Conservation (phyloP, 495 filamentous ascomycete species). For the Terfezia boudieri region DNA sequence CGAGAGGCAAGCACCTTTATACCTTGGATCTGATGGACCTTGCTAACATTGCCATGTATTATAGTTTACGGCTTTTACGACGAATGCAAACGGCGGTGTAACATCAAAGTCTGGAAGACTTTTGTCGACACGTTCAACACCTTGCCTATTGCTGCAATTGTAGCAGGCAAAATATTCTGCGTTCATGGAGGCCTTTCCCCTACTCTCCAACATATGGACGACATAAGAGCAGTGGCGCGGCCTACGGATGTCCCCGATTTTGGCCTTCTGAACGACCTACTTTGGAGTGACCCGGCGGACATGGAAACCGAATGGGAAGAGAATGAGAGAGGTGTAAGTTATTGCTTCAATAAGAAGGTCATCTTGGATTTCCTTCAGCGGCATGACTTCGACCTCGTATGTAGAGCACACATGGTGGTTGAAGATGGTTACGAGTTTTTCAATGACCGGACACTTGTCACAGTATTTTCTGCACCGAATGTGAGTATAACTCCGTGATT, state of each 20-base stretch:
- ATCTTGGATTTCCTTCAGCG: slow-evolving; percentile 88
- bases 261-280: slow-evolving; percentile 79
- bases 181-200: slow-evolving; percentile 93
- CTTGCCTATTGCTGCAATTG: slow-evolving; percentile 85
- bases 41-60: not conserved
- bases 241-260: slow-evolving; percentile 98
- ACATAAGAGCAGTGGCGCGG: slow-evolving; percentile 85
- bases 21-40: not conserved
- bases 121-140: slow-evolving; percentile 97
- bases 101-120: slow-evolving; percentile 97
- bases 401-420: slow-evolving; percentile 96
- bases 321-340: slow-evolving; percentile 92
- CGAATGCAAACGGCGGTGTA: slow-evolving; percentile 92
- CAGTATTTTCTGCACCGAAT: slow-evolving; percentile 93
- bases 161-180: slow-evolving; percentile 97
- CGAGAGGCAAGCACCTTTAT: slow-evolving; percentile 27
- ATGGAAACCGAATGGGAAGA: slow-evolving; percentile 97
- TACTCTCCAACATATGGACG: slow-evolving; percentile 85
- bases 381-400: slow-evolving; percentile 95
- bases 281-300: slow-evolving; percentile 96
- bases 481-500: slow-evolving; percentile 31
- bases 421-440: slow-evolving; percentile 99
- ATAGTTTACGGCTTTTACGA: slow-evolving; percentile 95
- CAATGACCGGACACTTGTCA: slow-evolving; percentile 83
- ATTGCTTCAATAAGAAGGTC: slow-evolving; percentile 96